Conservation (phyloP, 176 grass and related monocot genomes). For the Avena eriantha region DNA sequence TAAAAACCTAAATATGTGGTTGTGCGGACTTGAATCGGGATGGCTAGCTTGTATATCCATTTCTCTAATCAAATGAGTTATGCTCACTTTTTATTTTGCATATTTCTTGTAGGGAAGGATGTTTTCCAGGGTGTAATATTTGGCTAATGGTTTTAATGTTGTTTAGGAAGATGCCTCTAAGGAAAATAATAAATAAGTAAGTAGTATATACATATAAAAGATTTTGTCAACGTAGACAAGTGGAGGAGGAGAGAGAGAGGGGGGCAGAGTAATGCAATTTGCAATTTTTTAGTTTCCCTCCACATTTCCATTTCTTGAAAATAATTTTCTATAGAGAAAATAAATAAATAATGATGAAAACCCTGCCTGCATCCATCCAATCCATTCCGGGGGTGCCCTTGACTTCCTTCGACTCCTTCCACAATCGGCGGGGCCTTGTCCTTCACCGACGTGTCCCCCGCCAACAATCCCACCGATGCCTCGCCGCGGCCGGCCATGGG, state of each 20-base stretch:
- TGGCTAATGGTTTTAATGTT: no score
- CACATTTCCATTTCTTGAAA: background rate
- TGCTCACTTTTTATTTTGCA: no score
- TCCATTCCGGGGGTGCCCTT: background rate
- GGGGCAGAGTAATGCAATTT: background rate
- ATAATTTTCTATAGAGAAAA: background rate
- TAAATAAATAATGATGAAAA: background rate
- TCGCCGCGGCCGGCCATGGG: slow-evolving; percentile 14
- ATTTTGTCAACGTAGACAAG: no score
- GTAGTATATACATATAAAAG: no score
- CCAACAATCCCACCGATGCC: background rate
- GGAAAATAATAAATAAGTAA: no score
- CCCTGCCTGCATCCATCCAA: background rate
- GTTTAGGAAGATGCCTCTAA: no score
- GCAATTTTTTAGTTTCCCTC: background rate
- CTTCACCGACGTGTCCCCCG: background rate
- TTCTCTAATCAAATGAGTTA: no score
- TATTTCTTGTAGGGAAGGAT: no score
- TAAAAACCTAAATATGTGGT: no score
- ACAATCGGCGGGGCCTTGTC: background rate
- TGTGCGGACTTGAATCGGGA: no score
- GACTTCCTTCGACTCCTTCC: background rate
- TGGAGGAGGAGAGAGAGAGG: background rate
- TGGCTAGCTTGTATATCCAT: no score
- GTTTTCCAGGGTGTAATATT: no score